Conservation (phyloP, 805 yeast species). For the Candida sonorensis region DNA sequence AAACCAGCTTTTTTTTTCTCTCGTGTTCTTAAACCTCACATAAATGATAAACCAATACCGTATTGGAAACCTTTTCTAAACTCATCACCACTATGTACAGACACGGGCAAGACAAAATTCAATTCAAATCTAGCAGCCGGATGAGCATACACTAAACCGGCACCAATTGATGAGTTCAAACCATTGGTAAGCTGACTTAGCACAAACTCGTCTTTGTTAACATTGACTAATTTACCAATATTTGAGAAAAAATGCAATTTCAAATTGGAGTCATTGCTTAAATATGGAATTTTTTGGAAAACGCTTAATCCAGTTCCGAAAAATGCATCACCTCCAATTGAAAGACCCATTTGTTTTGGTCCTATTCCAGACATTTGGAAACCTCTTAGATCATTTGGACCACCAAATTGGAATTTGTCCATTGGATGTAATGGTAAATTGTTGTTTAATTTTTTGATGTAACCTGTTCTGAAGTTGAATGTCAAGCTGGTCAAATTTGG, state of each 20-base stretch:
- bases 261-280: constrained; percentile 37
- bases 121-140: constrained; percentile 55
- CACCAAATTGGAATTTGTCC: constrained; percentile 52
- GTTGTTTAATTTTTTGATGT: no score
- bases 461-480: constrained; percentile 22
- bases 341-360: constrained; percentile 42
- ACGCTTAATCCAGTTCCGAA: constrained; percentile 39
- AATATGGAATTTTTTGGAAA: constrained; percentile 36
- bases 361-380: constrained; percentile 47
- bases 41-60: constrained; percentile 53
- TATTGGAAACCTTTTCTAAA: constrained; percentile 49
- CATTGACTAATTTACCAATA: constrained; percentile 36
- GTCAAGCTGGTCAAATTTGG: constrained; percentile 14
- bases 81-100: constrained; percentile 37
- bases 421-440: constrained; percentile 28
- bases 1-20: no score
- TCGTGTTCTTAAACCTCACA: no score
- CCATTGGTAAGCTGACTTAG: no score
- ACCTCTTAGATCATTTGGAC: constrained; percentile 52
- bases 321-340: constrained; percentile 48
- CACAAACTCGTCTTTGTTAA: constrained; percentile 3
- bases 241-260: constrained; percentile 43
- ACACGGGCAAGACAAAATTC: constrained; percentile 46
- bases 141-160: constrained; percentile 47
- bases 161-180: constrained; percentile 38